Conservation (phyloP, 2,329 filamentous ascomycete species). For the Colletotrichum lindemuthianum region DNA sequence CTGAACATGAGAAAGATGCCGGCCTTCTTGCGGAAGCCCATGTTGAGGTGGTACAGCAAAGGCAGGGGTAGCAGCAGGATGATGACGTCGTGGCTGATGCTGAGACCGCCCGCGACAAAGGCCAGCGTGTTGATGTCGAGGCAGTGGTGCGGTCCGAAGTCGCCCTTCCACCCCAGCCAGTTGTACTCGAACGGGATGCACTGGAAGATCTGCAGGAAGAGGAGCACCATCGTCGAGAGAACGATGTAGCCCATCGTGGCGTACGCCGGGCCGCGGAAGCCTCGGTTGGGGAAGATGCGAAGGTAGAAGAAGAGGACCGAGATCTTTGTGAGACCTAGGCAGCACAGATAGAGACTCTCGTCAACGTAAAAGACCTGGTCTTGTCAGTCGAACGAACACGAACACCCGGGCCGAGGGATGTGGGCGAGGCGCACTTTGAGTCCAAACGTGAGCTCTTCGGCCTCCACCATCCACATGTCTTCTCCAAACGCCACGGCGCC, state of each 20-base stretch:
- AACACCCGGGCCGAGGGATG: no score
- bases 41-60: constrained; percentile 43
- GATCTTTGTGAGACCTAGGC: constrained; percentile 44
- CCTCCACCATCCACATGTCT: constrained; percentile 49
- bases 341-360: constrained; percentile 46
- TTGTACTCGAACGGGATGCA: constrained; percentile 45
- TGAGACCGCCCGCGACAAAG: constrained; percentile 43
- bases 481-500: constrained; percentile 45
- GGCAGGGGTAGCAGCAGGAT: constrained; percentile 49
- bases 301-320: constrained; percentile 47
- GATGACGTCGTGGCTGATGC: constrained; percentile 48
- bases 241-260: constrained; percentile 41
- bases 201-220: constrained; percentile 49
- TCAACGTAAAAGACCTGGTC: constrained; percentile 44
- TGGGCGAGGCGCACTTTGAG: constrained; percentile 41
- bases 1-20: constrained; percentile 50
- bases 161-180: constrained; percentile 48
- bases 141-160: constrained; percentile 40
- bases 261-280: constrained; percentile 42
- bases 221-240: constrained; percentile 41
- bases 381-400: not conserved
- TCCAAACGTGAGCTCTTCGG: constrained; percentile 41
- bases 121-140: constrained; percentile 46
- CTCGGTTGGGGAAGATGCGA: constrained; percentile 43
- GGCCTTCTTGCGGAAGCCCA: constrained; percentile 39